Percentiles rank a stretch among this genome's conserved stretches.
phyloP scores from a whole-genome alignment of 805 yeast genomes.

The Cyberlindnera galapagoensis region DNA sequence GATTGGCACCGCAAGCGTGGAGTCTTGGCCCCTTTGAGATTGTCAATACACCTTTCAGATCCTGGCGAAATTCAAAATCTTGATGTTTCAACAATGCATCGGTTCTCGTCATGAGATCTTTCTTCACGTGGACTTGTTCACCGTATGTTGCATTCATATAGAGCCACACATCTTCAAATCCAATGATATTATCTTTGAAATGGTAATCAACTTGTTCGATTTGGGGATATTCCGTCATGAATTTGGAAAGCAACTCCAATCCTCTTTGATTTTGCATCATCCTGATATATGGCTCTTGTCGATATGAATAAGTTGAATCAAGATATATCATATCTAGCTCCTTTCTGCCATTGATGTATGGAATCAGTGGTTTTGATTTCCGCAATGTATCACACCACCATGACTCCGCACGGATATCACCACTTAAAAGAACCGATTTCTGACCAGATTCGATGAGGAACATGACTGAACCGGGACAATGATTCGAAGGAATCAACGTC shows the following conservation, averaged over 20 bases:
- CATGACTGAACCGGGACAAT: slow-evolving; percentile 57
- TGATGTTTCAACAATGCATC: slow-evolving; percentile 5
- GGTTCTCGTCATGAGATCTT: slow-evolving; percentile 20
- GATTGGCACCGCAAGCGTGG: slow-evolving; percentile 15
- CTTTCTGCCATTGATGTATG: slow-evolving; percentile 31
- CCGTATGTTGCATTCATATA: slow-evolving; percentile 25
- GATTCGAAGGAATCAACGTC: slow-evolving; percentile 44
- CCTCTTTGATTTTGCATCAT: slow-evolving; percentile 39
- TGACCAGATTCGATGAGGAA: slow-evolving; percentile 35
- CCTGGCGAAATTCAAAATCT: slow-evolving; percentile 2
- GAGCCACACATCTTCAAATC: slow-evolving; percentile 51
- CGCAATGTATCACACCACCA: slow-evolving; percentile 41
- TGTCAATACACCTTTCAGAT: slow-evolving; percentile 1
- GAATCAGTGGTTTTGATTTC: slow-evolving; percentile 34
- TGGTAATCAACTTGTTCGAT: slow-evolving; percentile 30
- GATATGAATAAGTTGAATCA: slow-evolving; percentile 46
- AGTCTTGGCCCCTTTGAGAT: slow-evolving; percentile 3
- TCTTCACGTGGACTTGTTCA: slow-evolving; percentile 27
- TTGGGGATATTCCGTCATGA: slow-evolving; percentile 37
- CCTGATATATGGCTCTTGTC: slow-evolving; percentile 43
- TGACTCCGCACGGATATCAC: slow-evolving; percentile 50
- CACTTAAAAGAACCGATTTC: slow-evolving; percentile 42
- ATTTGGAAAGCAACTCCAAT: slow-evolving; percentile 25
- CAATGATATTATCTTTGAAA: slow-evolving; percentile 36
- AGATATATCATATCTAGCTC: slow-evolving; percentile 40